These are phyloP conservation scores for Metschnikowia baotianmanensis DNA, from an alignment of 805 yeast genomes.

Conservation along the genomic window DNA sequence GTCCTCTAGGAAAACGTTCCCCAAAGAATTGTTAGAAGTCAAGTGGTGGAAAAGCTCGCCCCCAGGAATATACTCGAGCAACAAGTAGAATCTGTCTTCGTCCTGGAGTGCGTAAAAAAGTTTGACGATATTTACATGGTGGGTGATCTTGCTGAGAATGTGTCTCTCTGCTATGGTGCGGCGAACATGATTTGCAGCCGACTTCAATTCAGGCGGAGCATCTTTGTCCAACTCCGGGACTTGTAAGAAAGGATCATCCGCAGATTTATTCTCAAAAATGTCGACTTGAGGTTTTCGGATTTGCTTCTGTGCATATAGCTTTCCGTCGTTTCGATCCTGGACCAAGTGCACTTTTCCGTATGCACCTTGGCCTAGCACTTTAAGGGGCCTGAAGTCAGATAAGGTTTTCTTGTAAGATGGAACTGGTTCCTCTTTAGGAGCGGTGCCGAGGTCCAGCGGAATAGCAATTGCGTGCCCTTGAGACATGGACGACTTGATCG, in stretches of 20 bases:
- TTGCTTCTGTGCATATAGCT: constrained; percentile 44
- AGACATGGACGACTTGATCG: constrained; percentile 17
- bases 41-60: constrained; percentile 47
- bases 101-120: constrained; percentile 46
- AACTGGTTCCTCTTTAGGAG: constrained; percentile 4
- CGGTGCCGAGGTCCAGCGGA: constrained; percentile 17
- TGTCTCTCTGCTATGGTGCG: constrained; percentile 22
- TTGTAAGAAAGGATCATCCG: not conserved
- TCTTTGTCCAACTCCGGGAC: constrained; percentile 23
- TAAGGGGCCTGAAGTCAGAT: constrained; percentile 41
- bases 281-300: constrained; percentile 30
- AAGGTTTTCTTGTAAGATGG: constrained; percentile 24
- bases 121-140: constrained; percentile 46
- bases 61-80: constrained; percentile 45
- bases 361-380: constrained; percentile 44
- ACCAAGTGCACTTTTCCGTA: constrained; percentile 45
- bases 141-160: constrained; percentile 29
- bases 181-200: constrained; percentile 15
- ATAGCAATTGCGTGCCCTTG: constrained; percentile 14
- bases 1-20: constrained; percentile 53
- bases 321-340: constrained; percentile 36
- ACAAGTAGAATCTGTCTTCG: constrained; percentile 40
- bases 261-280: constrained; percentile 25
- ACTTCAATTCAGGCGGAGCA: constrained; percentile 4
- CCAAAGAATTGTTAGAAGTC: constrained; percentile 27